phyloP scores from a whole-genome alignment of 108 stramenopile genomes.

The Fistulifera pelliculosa region DNA sequence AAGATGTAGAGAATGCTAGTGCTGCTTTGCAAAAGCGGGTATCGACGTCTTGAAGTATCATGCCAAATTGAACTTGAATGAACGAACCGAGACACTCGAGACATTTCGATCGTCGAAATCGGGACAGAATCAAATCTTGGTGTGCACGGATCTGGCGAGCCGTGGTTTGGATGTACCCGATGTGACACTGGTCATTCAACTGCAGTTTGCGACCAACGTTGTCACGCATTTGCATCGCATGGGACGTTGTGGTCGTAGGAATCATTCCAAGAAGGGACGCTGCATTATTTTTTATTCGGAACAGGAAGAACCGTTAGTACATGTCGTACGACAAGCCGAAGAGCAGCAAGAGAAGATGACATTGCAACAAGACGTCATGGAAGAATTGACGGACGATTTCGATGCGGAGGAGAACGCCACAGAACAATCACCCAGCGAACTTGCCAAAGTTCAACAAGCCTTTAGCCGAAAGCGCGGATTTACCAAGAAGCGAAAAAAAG shows the following conservation, averaged over 20 bases:
- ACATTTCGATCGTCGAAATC: conserved; percentile 46
- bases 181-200: conserved; percentile 92
- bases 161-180: conserved; percentile 96
- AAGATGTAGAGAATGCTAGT: conserved; percentile 74
- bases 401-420: conserved; percentile 12
- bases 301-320: conserved; percentile 57
- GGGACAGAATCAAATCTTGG: conserved; percentile 53
- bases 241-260: conserved; percentile 91
- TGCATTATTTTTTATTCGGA: conserved; percentile 87
- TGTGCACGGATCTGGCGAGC: conserved; percentile 94
- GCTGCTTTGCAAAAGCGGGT: conserved; percentile 64
- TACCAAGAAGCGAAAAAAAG: conserved; percentile 78
- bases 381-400: conserved; percentile 28
- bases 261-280: conserved; percentile 41
- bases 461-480: conserved; percentile 85
- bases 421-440: too few relatives aligned
- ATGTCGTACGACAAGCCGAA: conserved; percentile 71
- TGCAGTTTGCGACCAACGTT: conserved; percentile 93
- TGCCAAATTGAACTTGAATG: conserved; percentile 63
- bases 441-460: conserved; percentile 65
- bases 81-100: conserved; percentile 77
- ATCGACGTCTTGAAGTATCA: conserved; percentile 76
- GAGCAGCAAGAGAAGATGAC: conserved; percentile 62
- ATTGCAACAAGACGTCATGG: conserved; percentile 51
- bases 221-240: conserved; percentile 97